phyloP scores from a whole-genome alignment of 495 filamentous ascomycete genomes.

The Hyaloscypha variabilis region DNA sequence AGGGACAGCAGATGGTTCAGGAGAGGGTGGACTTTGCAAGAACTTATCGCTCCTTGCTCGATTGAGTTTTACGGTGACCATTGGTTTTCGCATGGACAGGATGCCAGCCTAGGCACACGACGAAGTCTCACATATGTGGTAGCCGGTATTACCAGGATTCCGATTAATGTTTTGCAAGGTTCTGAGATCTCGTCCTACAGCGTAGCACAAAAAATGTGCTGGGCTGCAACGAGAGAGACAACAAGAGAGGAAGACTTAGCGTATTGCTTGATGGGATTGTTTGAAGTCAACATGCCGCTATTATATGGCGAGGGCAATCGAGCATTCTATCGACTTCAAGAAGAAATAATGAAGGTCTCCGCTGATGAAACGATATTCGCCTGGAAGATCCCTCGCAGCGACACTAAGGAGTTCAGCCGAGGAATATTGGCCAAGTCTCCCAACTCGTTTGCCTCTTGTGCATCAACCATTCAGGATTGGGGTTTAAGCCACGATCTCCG shows the following conservation, averaged over 20 bases:
- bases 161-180: not conserved
- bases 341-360: not conserved
- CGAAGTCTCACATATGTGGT: not conserved
- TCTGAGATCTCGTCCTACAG: not conserved
- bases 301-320: not conserved
- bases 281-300: not conserved
- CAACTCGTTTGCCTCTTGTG: not conserved
- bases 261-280: not conserved
- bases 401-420: no score
- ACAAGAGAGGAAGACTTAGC: not conserved
- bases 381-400: not conserved
- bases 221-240: not conserved
- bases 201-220: not conserved
- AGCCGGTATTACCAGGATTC: not conserved
- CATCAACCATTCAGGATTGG: not conserved
- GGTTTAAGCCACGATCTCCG: not conserved
- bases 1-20: not conserved
- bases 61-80: not conserved
- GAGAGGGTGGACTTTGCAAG: no score
- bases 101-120: constrained; percentile 1
- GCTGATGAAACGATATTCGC: constrained; percentile 1
- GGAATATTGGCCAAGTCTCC: not conserved
- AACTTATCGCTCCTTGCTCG: not conserved
- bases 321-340: not conserved
- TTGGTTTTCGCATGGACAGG: not conserved